phyloP scores from a whole-genome alignment of 331 rosid genomes.

The Malus hybrid region DNA sequence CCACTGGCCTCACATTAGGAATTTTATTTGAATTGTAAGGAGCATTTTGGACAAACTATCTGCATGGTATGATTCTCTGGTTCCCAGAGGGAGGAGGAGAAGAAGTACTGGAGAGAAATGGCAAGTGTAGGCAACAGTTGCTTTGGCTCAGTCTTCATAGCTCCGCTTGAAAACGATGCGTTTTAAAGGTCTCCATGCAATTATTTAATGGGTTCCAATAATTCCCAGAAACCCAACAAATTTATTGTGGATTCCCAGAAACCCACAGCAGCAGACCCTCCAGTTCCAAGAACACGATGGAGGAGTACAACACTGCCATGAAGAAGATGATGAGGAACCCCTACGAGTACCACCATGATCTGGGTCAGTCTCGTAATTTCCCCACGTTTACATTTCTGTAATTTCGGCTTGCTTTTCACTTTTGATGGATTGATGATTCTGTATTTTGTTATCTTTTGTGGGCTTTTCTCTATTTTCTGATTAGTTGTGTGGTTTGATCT shows the following conservation, averaged over 20 bases:
- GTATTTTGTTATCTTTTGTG: neutral
- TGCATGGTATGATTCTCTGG: neutral
- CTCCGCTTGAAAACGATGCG: slow-evolving; percentile 20
- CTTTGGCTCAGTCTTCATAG: slow-evolving; percentile 28
- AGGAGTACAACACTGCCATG: slow-evolving; percentile 79
- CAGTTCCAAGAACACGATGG: slow-evolving; percentile 47
- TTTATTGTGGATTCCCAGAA: slow-evolving; percentile 45
- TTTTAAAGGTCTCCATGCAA: slow-evolving; percentile 17
- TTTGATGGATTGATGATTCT: neutral
- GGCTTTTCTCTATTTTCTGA: neutral
- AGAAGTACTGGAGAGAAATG: slow-evolving; percentile 17
- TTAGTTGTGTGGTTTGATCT: neutral
- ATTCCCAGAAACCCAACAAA: slow-evolving; percentile 13
- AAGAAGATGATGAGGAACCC: slow-evolving; percentile 92
- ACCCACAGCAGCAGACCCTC: slow-evolving; percentile 30
- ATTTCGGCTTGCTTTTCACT: neutral
- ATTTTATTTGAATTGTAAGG: slow-evolving; percentile 6
- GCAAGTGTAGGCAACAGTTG: slow-evolving; percentile 25
- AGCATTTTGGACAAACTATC: slow-evolving; percentile 27
- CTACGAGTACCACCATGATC: slow-evolving; percentile 89
- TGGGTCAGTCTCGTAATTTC: slow-evolving; percentile 48
- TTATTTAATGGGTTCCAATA: slow-evolving; percentile 9
- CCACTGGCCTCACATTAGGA: neutral
- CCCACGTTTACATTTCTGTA: neutral
- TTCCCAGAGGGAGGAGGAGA: neutral